phyloP scores from a whole-genome alignment of 257 asterid genomes.

The Eucommia ulmoides region DNA sequence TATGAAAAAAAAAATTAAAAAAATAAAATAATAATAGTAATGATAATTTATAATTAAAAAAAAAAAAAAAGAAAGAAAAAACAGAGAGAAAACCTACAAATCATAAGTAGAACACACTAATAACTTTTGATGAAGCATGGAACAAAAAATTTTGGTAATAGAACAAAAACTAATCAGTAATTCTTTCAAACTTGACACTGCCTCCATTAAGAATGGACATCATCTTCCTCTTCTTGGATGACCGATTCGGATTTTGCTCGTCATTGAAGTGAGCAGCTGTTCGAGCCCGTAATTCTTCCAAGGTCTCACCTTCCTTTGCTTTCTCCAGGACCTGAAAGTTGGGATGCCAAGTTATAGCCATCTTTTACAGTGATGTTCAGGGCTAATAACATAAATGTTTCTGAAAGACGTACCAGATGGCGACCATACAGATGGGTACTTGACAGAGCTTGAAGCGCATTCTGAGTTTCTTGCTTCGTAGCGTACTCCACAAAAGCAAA shows the following conservation, averaged over 20 bases:
- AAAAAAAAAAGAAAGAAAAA: too few species aligned
- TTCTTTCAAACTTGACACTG: conserved; percentile 38
- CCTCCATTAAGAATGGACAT: conserved; percentile 48
- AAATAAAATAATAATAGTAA: too few species aligned
- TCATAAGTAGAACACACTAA: too few species aligned
- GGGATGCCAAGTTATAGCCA: conserved; percentile 6
- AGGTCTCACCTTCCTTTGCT: conserved; percentile 91
- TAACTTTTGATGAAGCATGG: too few species aligned
- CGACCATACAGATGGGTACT: conserved; percentile 94
- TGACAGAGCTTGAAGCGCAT: conserved; percentile 76
- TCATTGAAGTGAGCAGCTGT: conserved; percentile 71
- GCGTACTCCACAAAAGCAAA: conserved; percentile 82
- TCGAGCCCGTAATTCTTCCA: conserved; percentile 76
- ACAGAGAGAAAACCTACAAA: too few species aligned
- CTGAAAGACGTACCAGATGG: conserved; percentile 57
- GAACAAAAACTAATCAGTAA: conserved; percentile 18
- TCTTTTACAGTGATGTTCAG: not conserved
- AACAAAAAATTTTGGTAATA: too few species aligned
- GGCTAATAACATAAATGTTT: not conserved
- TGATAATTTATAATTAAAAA: too few species aligned
- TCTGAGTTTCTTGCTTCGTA: conserved; percentile 84
- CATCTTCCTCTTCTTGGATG: conserved; percentile 50
- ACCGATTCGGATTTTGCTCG: conserved; percentile 14
- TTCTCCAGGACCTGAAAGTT: conserved; percentile 70
- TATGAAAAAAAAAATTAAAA: too few species aligned